Base-by-base conservation (phyloP, 148 eudicot species). In the Rhododendron vialii region DNA sequence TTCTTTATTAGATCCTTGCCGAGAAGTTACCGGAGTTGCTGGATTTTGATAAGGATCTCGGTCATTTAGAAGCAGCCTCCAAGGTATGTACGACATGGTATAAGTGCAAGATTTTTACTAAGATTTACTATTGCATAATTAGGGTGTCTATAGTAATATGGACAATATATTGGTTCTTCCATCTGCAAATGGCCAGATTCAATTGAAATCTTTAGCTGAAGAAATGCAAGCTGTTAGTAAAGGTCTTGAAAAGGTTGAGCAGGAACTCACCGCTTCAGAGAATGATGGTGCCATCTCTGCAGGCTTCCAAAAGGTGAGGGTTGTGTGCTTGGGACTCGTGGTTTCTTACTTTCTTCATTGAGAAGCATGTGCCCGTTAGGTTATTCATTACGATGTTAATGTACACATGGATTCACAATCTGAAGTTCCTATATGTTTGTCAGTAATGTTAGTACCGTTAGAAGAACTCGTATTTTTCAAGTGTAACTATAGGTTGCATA, bases 191-290 rank as follows among this genome's bases (percentile, higher is more conserved):
- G 41, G 69, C 30, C 77, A 97, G 99, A 94, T 97, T 83, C 99
- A 97, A 93, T 88, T 97, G 90, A 97, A 95, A 91, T 84, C 94
- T 61, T 92, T 97, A 88, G 99, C 99, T 88, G 99, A 97, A 92
- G 99, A 97, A 93, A 97, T 97, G 99, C 99, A 97, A 95, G 99
- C 98, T 55, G 98, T 97, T 89, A 95, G 95, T 89, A 97, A 94
- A 93, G 99, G 99, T 87, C 98, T 97, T 86, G 99, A 97, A 88
- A 97, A 97, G 91, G 98, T 97, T 86, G 99, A 95, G 91, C 98
- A 92, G 92, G 99, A 97, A 92, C 96, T 97, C 81, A 90, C 96
- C 88, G 98, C 96, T 77, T 92, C 98, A 86, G 98, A 93, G 85
- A 93, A 92, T 87, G 99, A 97, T 74, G 99, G 99, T 81, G 95